Evolutionary conservation across 192 early-diverging fungal genomes (phyloP).

Genomic region (Backusella tarrabulga): DNA sequence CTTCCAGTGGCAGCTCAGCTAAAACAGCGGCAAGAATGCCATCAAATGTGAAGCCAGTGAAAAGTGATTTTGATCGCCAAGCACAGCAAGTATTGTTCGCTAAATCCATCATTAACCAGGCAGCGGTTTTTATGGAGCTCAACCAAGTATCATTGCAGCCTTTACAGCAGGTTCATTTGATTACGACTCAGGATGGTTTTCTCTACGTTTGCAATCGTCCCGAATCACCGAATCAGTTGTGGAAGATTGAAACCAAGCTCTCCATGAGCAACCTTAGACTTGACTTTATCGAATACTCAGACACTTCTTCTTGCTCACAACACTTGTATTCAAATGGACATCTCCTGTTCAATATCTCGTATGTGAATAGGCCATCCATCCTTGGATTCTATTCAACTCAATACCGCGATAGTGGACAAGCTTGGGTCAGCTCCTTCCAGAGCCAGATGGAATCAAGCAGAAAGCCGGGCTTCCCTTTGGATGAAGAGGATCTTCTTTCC

Average conservation of each 20-base stretch:
- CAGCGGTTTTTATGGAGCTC: slow-evolving; percentile 18
- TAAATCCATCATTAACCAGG: background rate
- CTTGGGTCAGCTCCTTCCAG: background rate
- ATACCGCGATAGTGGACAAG: background rate
- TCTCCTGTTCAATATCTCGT: slow-evolving; percentile 1
- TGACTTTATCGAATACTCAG: background rate
- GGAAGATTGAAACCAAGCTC: slow-evolving; percentile 1
- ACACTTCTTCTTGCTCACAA: background rate
- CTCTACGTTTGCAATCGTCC: background rate
- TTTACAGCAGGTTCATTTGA: background rate
- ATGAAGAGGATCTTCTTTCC: background rate
- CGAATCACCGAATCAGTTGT: background rate
- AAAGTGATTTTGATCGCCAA: slow-evolving; percentile 19
- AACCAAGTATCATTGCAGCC: background rate
- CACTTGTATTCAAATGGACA: background rate
- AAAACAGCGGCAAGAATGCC: background rate
- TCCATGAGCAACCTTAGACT: background rate
- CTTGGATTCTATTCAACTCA: slow-evolving; percentile 8
- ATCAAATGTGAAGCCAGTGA: background rate
- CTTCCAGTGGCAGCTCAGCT: background rate
- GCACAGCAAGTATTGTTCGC: slow-evolving; percentile 12
- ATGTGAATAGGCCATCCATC: background rate
- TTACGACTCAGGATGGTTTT: background rate
- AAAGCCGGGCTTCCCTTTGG: background rate
- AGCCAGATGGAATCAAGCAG: background rate